Evolutionary conservation across 106 monocot species (phyloP).

Genomic region (Cymbidium sinense): DNA sequence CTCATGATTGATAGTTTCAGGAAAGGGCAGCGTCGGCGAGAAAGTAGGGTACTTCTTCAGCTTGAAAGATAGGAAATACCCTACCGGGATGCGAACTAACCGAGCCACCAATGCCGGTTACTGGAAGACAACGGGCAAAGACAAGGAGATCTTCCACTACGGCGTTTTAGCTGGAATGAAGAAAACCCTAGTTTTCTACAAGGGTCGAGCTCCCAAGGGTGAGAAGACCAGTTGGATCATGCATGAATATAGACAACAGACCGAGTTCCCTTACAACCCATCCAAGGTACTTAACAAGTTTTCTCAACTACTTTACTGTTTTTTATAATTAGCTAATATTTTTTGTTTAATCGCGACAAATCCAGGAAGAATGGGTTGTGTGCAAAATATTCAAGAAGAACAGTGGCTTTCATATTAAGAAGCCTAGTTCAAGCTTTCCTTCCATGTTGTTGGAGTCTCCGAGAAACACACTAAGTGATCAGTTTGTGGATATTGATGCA

Average conservation of each 20-base stretch:
- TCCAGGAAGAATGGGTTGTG: constrained; percentile 72
- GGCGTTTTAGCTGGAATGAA: constrained; percentile 61
- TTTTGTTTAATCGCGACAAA: neutral
- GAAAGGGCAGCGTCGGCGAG: constrained; percentile 63
- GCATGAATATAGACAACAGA: constrained; percentile 66
- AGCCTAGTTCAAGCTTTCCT: neutral
- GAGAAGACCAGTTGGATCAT: constrained; percentile 86
- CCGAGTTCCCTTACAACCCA: constrained; percentile 37
- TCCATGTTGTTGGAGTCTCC: constrained; percentile 11
- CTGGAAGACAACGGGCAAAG: constrained; percentile 83
- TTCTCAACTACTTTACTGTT: neutral
- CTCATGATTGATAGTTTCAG: constrained; percentile 15
- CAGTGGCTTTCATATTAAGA: constrained; percentile 1
- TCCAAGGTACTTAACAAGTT: constrained; percentile 31
- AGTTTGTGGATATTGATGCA: constrained; percentile 22
- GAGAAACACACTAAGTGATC: no score
- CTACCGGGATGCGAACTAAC: constrained; percentile 64
- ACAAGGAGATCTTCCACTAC: constrained; percentile 67
- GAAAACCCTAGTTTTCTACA: constrained; percentile 87
- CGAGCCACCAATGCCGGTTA: constrained; percentile 63
- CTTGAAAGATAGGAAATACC: constrained; percentile 72
- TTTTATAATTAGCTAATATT: neutral
- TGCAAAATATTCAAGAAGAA: constrained; percentile 68
- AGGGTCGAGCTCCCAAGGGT: constrained; percentile 70
- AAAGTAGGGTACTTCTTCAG: constrained; percentile 88